A percentile compares a stretch with the other conserved stretches of the same genome.
phyloP scores from a whole-genome alignment of 108 stramenopile genomes.

The Chaetoceros muelleri region DNA sequence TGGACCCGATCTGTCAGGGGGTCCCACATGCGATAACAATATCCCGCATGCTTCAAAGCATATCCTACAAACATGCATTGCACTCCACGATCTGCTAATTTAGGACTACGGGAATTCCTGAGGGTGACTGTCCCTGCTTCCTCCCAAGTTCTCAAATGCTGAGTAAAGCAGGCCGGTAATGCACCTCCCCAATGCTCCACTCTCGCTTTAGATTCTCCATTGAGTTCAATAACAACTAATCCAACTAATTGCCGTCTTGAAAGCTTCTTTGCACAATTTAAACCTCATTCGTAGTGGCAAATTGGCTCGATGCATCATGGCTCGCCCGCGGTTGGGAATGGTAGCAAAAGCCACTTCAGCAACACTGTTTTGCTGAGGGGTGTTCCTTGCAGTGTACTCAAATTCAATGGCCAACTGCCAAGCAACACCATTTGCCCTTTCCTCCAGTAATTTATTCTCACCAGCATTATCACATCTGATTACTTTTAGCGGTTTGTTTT shows the following conservation, averaged over 20 bases:
- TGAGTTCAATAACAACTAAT: constrained; percentile 3
- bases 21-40: constrained; percentile 14
- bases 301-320: too few relatives aligned
- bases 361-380: constrained; percentile 23
- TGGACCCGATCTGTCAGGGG: constrained; percentile 11
- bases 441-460: constrained; percentile 8
- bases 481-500: constrained; percentile 2
- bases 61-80: constrained; percentile 20
- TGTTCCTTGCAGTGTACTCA: constrained; percentile 15
- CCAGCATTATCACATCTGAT: constrained; percentile 9
- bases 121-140: constrained; percentile 7
- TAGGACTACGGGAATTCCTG: too few relatives aligned
- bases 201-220: constrained; percentile 9
- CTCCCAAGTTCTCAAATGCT: constrained; percentile 10
- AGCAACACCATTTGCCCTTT: constrained; percentile 1
- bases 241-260: constrained; percentile 11
- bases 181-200: constrained; percentile 2
- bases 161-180: constrained; percentile 1
- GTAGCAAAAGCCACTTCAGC: constrained; percentile 20
- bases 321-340: too few relatives aligned
- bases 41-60: constrained; percentile 3
- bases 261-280: constrained; percentile 6
- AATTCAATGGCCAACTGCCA: constrained; percentile 18
- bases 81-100: too few relatives aligned
- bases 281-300: too few relatives aligned